Evolutionary conservation across 192 early-diverging fungal species (phyloP).

Genomic region (Entomortierella beljakovae): DNA sequence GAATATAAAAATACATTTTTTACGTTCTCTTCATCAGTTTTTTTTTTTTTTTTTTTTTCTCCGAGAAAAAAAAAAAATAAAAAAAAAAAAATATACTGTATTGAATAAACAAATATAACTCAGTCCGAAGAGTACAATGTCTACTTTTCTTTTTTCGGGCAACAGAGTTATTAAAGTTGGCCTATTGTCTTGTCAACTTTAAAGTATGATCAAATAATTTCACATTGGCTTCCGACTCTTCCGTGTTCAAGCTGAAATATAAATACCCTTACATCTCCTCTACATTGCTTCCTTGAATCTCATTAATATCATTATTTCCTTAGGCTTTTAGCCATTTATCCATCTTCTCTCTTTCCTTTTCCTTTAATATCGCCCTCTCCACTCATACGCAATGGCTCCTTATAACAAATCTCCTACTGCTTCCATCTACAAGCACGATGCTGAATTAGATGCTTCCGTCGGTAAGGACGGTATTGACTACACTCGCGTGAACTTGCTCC

Average conservation of each 20-base stretch:
- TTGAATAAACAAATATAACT: slow-evolving; percentile 6
- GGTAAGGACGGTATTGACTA: slow-evolving; percentile 83
- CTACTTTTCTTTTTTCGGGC: too few species aligned
- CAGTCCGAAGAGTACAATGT: too few species aligned
- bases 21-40: neutral
- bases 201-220: neutral
- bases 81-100: neutral
- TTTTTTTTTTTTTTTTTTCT: neutral
- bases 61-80: slow-evolving; percentile 15
- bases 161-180: too few species aligned
- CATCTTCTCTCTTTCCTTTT: neutral
- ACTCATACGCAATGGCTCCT: slow-evolving; percentile 39
- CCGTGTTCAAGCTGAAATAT: slow-evolving; percentile 5
- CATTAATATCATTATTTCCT: neutral
- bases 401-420: slow-evolving; percentile 28
- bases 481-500: slow-evolving; percentile 83
- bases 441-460: slow-evolving; percentile 50
- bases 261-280: slow-evolving; percentile 16
- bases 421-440: slow-evolving; percentile 49
- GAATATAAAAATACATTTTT: too few species aligned
- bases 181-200: too few species aligned
- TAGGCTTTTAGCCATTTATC: neutral
- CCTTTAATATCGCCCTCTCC: slow-evolving; percentile 15
- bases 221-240: slow-evolving; percentile 7
- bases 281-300: slow-evolving; percentile 9